Base-by-base conservation (phyloP, 352 stramenopile species). In the Albugo candida region DNA sequence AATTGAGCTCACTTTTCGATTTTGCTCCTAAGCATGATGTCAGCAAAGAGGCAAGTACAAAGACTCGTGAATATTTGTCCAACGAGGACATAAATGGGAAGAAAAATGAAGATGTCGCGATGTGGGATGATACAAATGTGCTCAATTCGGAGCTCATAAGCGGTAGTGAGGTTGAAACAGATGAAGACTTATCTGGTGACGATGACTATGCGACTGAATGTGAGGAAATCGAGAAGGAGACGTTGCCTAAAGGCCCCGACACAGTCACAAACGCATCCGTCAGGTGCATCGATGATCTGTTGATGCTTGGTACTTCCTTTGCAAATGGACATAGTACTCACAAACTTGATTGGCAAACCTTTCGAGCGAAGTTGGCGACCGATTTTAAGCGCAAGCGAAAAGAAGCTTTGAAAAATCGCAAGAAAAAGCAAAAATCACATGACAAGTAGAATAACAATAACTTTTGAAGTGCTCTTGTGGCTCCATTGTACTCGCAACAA, bases 321-420 rank as follows among this genome's bases (percentile, higher is more conserved):
- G 47, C 45, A 18, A 54, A 54, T 18, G 58, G 49, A 19, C 52
- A 58, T n/a, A 20, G 54, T 0, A 52, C 63, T 17, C 24, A 38
- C 34, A 61, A 55, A 42, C 43, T 64, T 31, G 43, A 54, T 34
- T 88, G 75, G 75, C 53, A 60, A 3, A 67, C 82, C 47, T 60
- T 63, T 11, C 59, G 72, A 36, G 82, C 78, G 56, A 83, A 78
- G 42, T 62, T 85, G 36, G 84, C 75, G 49, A 50, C 82, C 16
- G 75, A 88, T 53, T 88, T 77, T 54, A 83, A 83, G 37, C 72
- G 75, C 48, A 88, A 88, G 60, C 70, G 73, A 14, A 70, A 73
- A 27, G 70, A 84, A 43, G 66, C 75, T 36, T 55, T 81, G 45
- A 82, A 83, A 58, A 65, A 57, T 47, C 80, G 79, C 49, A 88